Conservation (phyloP, 257 asterid species). For the Ajuga chamaepitys region DNA sequence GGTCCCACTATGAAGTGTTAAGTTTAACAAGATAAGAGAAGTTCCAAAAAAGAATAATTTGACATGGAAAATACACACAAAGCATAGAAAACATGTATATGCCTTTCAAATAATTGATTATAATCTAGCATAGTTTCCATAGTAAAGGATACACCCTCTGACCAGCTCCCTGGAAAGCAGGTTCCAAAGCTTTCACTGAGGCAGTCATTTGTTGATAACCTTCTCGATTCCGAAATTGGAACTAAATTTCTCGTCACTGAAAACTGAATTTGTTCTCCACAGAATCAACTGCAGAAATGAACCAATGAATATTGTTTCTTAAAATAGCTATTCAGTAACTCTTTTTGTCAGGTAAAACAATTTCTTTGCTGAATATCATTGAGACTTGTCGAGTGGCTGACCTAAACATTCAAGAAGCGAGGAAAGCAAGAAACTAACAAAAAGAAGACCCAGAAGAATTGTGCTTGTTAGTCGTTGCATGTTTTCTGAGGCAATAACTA, state of each 20-base stretch:
- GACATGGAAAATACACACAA: background rate
- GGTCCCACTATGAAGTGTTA: conserved; percentile 62
- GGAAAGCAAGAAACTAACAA: background rate
- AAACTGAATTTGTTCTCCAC: conserved; percentile 11
- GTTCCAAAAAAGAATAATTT: background rate
- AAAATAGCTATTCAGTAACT: background rate
- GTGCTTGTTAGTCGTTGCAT: background rate
- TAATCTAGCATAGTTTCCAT: conserved; percentile 3
- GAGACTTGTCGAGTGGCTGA: background rate
- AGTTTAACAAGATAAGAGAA: conserved; percentile 25
- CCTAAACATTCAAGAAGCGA: background rate
- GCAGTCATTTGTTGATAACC: conserved; percentile 47
- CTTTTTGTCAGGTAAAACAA: background rate
- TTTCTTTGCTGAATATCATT: background rate
- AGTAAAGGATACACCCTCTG: conserved; percentile 77
- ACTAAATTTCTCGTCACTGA: conserved; percentile 17
- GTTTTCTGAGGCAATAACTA: too few relatives aligned
- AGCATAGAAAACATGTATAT: background rate
- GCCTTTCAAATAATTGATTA: background rate
- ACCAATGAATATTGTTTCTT: background rate
- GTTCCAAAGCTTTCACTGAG: conserved; percentile 67
- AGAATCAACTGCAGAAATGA: conserved; percentile 21
- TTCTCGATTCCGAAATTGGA: conserved; percentile 20
- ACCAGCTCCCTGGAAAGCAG: conserved; percentile 93
- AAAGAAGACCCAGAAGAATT: background rate